Percentiles rank a stretch among this genome's conserved stretches.
Evolutionary conservation across 176 grass and related monocot species (phyloP).

Genomic region (Carex scoparia): DNA sequence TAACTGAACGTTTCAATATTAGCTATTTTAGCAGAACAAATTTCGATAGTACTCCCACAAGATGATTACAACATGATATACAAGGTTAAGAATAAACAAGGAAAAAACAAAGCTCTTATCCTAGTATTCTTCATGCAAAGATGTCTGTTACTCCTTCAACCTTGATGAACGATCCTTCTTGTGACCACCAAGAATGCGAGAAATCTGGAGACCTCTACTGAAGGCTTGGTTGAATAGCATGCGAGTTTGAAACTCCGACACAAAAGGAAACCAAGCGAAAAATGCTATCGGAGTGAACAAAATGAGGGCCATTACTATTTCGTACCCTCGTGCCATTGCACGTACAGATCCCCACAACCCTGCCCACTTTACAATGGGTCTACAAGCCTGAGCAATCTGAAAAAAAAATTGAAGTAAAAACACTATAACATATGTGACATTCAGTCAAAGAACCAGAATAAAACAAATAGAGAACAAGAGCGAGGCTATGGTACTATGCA

Average conservation of each 20-base stretch:
- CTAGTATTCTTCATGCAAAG: not conserved
- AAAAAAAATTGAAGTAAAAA: not conserved
- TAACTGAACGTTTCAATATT: not conserved
- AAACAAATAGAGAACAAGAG: not conserved
- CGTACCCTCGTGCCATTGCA: slow-evolving; percentile 71
- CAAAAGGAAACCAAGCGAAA: slow-evolving; percentile 88
- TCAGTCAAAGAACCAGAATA: not conserved
- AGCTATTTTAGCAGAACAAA: not conserved
- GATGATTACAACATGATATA: not conserved
- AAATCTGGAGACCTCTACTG: slow-evolving; percentile 89
- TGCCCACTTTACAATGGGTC: slow-evolving; percentile 19
- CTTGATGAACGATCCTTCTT: slow-evolving; percentile 61
- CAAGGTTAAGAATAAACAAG: not conserved
- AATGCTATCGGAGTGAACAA: slow-evolving; percentile 81
- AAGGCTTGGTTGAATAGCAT: slow-evolving; percentile 99
- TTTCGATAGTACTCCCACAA: not conserved
- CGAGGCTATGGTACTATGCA: too few relatives aligned
- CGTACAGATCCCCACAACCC: slow-evolving; percentile 64
- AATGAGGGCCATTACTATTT: slow-evolving; percentile 86
- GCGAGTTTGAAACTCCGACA: slow-evolving; percentile 89
- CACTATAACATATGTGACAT: not conserved
- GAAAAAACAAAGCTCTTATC: not conserved
- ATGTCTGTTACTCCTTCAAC: slow-evolving; percentile 47
- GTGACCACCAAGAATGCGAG: slow-evolving; percentile 72
- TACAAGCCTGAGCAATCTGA: slow-evolving; percentile 69